Evolutionary conservation across 768 basidiomycete genomes (phyloP).

Genomic region (Cyathus striatus): DNA sequence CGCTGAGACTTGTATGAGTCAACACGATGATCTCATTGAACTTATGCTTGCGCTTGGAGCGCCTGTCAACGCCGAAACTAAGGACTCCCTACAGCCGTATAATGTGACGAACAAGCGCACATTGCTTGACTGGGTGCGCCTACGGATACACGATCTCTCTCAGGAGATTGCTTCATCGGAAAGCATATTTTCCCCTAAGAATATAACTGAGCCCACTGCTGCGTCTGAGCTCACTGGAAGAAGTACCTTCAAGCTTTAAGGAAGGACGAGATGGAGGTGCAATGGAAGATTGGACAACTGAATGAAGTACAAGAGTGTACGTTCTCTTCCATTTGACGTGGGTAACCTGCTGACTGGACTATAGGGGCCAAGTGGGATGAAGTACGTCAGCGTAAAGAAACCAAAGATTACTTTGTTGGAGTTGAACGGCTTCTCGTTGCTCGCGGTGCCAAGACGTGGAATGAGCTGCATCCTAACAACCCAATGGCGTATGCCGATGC

Average conservation of each 20-base stretch:
- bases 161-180: constrained; percentile 16
- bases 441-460: constrained; percentile 37
- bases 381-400: too few relatives aligned
- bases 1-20: constrained; percentile 29
- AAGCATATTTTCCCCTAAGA: too few relatives aligned
- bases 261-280: constrained; percentile 4
- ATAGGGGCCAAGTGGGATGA: too few relatives aligned
- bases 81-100: constrained; percentile 13
- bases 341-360: too few relatives aligned
- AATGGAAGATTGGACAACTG: constrained; percentile 9
- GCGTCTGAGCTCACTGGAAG: too few relatives aligned
- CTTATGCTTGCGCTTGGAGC: constrained; percentile 34
- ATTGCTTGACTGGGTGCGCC: constrained; percentile 34
- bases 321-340: too few relatives aligned
- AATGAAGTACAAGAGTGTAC: too few relatives aligned
- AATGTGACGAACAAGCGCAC: constrained; percentile 15
- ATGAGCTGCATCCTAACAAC: constrained; percentile 29
- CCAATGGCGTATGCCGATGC: too few relatives aligned
- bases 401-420: constrained; percentile 26
- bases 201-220: too few relatives aligned
- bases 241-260: neutral
- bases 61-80: constrained; percentile 25
- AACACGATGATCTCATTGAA: constrained; percentile 30
- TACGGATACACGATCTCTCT: constrained; percentile 16
- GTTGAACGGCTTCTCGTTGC: constrained; percentile 24